Conservation (phyloP, 2,329 filamentous ascomycete genomes). For the Penicillium sclerotiorum region DNA sequence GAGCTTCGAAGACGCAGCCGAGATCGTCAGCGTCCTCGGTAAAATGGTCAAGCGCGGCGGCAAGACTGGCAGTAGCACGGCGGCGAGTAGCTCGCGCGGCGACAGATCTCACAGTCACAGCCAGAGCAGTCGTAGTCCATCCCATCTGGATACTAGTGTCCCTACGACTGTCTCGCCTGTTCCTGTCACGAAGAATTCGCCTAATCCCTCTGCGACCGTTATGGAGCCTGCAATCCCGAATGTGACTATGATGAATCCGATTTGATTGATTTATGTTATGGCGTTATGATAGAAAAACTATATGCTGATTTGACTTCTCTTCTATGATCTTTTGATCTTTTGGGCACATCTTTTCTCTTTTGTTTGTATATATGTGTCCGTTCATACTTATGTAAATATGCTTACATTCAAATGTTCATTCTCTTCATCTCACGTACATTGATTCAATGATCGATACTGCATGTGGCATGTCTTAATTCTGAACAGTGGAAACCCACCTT, state of each 20-base stretch:
- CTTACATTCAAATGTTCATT: neutral
- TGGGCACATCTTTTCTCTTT: neutral
- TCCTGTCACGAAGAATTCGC: constrained; percentile 21
- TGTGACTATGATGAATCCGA: constrained; percentile 39
- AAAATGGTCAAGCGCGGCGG: constrained; percentile 81
- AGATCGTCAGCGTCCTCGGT: constrained; percentile 81
- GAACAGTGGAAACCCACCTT: too few species aligned
- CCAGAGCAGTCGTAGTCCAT: constrained; percentile 32
- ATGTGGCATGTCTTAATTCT: too few species aligned
- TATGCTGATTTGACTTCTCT: neutral
- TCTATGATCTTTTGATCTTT: neutral
- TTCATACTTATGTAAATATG: constrained; percentile 10
- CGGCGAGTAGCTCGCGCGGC: constrained; percentile 30
- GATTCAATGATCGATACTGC: neutral
- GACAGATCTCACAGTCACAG: constrained; percentile 36
- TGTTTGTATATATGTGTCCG: constrained; percentile 1
- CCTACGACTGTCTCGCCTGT: constrained; percentile 25
- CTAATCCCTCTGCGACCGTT: constrained; percentile 4
- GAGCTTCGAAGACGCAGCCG: constrained; percentile 89
- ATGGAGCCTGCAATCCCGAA: constrained; percentile 30
- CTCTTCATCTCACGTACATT: neutral
- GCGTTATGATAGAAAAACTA: constrained; percentile 19
- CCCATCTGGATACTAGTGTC: constrained; percentile 24
- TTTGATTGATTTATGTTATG: constrained; percentile 25
- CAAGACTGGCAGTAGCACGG: constrained; percentile 39